phyloP scores from a whole-genome alignment of 1,284 basidiomycete species.

The Puccinia polysora region DNA sequence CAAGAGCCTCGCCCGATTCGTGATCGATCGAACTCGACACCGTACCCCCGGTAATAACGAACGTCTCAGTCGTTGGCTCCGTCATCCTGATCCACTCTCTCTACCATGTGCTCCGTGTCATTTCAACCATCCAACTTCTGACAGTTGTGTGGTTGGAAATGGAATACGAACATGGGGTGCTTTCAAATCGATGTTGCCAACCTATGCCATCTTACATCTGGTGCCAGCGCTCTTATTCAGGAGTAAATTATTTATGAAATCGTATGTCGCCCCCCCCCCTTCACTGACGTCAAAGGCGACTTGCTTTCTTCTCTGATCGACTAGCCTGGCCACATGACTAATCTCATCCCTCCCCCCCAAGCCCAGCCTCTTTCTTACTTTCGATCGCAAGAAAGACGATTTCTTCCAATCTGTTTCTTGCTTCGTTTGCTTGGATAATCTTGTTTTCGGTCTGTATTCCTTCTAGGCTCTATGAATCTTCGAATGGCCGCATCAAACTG shows the following conservation, averaged over 20 bases:
- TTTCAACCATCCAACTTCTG: constrained; percentile 32
- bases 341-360: not conserved
- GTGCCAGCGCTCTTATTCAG: constrained; percentile 42
- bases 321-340: not conserved
- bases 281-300: not conserved
- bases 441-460: constrained; percentile 42
- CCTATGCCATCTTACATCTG: constrained; percentile 39
- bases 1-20: constrained; percentile 6
- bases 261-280: constrained; percentile 24
- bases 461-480: constrained; percentile 26
- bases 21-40: constrained; percentile 7
- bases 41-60: constrained; percentile 9
- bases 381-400: constrained; percentile 37
- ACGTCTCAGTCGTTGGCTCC: constrained; percentile 32
- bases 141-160: constrained; percentile 39
- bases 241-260: constrained; percentile 42
- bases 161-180: constrained; percentile 23
- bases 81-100: constrained; percentile 7
- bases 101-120: constrained; percentile 37
- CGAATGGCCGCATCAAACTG: not conserved
- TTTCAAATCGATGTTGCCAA: constrained; percentile 41
- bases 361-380: constrained; percentile 21
- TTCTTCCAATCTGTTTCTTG: constrained; percentile 26
- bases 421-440: constrained; percentile 35
- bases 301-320: not conserved